Evolutionary conservation across 192 early-diverging fungal genomes (phyloP).

Genomic region (Podila clonocystis): DNA sequence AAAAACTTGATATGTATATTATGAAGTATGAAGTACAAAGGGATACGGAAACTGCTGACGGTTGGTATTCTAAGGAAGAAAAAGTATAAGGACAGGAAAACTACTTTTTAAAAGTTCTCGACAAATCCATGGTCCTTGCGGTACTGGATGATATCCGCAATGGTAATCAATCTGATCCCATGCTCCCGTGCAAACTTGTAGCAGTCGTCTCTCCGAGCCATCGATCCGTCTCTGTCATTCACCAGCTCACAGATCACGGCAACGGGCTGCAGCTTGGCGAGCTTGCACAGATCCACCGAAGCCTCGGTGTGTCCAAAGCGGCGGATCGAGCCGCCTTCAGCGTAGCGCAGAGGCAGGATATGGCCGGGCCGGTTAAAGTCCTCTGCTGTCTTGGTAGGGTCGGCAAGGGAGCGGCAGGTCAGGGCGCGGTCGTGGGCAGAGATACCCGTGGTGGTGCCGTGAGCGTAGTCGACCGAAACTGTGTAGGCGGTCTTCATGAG

Average conservation of each 20-base stretch:
- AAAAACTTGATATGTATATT: neutral
- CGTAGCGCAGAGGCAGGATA: slow-evolving; percentile 90
- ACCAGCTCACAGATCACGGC: slow-evolving; percentile 96
- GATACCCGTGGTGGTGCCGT: slow-evolving; percentile 95
- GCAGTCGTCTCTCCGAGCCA: slow-evolving; percentile 96
- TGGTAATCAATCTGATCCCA: slow-evolving; percentile 88
- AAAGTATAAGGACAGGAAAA: neutral
- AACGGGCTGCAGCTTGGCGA: slow-evolving; percentile 83
- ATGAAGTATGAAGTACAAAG: neutral
- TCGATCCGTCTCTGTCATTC: slow-evolving; percentile 88
- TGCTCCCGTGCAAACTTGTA: slow-evolving; percentile 85
- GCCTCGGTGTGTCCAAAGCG: slow-evolving; percentile 98
- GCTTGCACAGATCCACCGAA: slow-evolving; percentile 84
- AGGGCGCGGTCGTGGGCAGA: slow-evolving; percentile 90
- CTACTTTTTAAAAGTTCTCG: slow-evolving; percentile 17
- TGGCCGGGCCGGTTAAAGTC: slow-evolving; percentile 94
- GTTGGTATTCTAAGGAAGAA: neutral
- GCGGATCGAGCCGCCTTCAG: slow-evolving; percentile 82
- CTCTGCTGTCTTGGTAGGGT: slow-evolving; percentile 68
- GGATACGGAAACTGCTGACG: too few species aligned
- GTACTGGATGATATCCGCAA: slow-evolving; percentile 87
- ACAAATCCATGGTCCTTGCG: slow-evolving; percentile 58
- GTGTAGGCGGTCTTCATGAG: slow-evolving; percentile 95
- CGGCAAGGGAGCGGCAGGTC: slow-evolving; percentile 82
- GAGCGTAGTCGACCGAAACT: slow-evolving; percentile 86